phyloP scores from a whole-genome alignment of 2,329 filamentous ascomycete genomes.

The Phialophora chinensis region DNA sequence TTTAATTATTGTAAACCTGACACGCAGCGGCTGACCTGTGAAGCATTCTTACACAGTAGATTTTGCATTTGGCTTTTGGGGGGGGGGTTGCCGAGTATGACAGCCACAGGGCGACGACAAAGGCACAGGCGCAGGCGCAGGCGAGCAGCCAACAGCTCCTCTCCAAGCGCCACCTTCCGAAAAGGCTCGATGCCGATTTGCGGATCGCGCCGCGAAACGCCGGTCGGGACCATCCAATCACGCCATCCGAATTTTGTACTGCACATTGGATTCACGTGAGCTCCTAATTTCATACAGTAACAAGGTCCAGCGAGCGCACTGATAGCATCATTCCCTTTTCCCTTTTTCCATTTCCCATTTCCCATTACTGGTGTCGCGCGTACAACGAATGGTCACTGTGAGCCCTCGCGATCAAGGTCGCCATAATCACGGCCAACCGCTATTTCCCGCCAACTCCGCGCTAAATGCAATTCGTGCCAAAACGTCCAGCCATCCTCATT shows the following conservation, averaged over 20 bases:
- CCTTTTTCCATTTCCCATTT: neutral
- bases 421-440: neutral
- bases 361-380: neutral
- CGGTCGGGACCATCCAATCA: neutral
- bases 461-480: slow-evolving; percentile 23
- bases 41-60: slow-evolving; percentile 9
- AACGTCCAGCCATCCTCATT: neutral
- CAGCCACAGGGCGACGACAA: neutral
- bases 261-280: neutral
- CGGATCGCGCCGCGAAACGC: slow-evolving; percentile 19
- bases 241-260: neutral
- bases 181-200: slow-evolving; percentile 4
- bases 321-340: too few species aligned
- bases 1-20: neutral
- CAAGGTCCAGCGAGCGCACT: neutral
- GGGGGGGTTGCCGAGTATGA: neutral
- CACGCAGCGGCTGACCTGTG: slow-evolving; percentile 4
- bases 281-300: neutral
- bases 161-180: neutral
- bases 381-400: slow-evolving; percentile 11
- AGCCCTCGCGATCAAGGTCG: neutral
- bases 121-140: neutral
- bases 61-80: slow-evolving; percentile 2
- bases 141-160: neutral
- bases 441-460: slow-evolving; percentile 29